These are phyloP conservation scores for Stentor coeruleus DNA, from an alignment of 73 alveolate genomes.

Conservation along the genomic window DNA sequence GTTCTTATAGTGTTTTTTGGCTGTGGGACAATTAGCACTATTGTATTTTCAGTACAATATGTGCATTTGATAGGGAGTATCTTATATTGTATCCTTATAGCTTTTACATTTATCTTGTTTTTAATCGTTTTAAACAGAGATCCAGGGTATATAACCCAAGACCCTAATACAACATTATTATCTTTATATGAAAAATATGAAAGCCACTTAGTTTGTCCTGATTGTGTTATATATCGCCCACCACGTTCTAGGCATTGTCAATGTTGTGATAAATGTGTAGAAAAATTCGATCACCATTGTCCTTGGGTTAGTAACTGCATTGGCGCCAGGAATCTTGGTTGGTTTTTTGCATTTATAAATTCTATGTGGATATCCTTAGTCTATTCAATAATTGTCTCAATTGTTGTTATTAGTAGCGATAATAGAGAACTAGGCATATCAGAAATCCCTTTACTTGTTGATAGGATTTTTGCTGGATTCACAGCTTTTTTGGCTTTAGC, in stretches of 20 bases:
- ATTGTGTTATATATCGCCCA: conserved; percentile 51
- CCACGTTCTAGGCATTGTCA: conserved; percentile 60
- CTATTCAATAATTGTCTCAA: background rate
- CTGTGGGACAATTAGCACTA: background rate
- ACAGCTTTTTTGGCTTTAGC: background rate
- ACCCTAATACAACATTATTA: background rate
- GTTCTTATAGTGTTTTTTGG: background rate
- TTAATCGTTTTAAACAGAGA: background rate
- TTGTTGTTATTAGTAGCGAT: background rate
- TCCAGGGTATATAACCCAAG: conserved; percentile 21
- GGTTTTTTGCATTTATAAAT: conserved; percentile 21
- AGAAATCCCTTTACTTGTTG: background rate
- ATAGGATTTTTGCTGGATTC: background rate
- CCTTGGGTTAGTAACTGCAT: conserved; percentile 77
- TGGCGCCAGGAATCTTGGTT: conserved; percentile 64
- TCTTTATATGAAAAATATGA: conserved; percentile 29
- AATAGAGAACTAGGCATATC: background rate
- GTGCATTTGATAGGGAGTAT: background rate
- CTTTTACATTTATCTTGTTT: conserved; percentile 2
- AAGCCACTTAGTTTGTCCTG: conserved; percentile 40
- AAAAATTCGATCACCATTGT: conserved; percentile 75
- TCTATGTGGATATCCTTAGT: background rate
- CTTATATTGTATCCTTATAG: background rate
- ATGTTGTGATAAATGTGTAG: conserved; percentile 63
- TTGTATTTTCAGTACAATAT: background rate